Evolutionary conservation across 2,329 filamentous ascomycete genomes (phyloP), one percentile per base, ranked within the genome.

Genomic region (Xylariaceae sp.): DNA sequence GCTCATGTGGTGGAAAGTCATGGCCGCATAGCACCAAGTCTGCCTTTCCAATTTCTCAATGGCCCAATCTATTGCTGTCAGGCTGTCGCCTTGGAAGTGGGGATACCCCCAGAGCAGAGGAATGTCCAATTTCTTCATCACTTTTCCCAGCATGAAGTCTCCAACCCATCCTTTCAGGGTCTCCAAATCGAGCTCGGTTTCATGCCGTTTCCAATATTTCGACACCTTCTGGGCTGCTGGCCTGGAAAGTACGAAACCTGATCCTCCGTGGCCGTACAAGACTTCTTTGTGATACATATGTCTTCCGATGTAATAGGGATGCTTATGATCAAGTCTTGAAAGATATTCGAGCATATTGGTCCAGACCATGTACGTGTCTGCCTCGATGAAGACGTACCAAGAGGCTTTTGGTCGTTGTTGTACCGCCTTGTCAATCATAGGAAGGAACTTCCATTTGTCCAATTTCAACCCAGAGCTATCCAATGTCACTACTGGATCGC

Each of bases 361-460:
- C 64, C 68, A 66, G 45, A 71, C 56, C 22, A 70, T 45, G 49
- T 69, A 71, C 12, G 67, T 70, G 47, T 71, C 69, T 9, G 64
- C 61, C 49, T 71, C 69, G 30, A 70, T 59, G 50, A 71, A 71
- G 22, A 72, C 60, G 51, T 66, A 72, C 70, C 70, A 72, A 39
- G 69, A 66, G 17, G 62, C 62, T 22, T 65, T 52, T 1, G 67
- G 67, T 12, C 65, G 62, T 45, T 64, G 59, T 14, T 56, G 54
- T 48, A 67, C 66, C 9, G 66, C 63, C 48, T 66, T 65, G 45
- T 66, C 59, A 9, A 70, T 61, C 61, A 72, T 68, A 32, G 67
- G 69, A 27, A 72, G 59, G 47, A 69, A 71, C 49, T 72, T 72
- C 62, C 68, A 72, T 48, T 71, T 71, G 51, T 72, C 70, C 39